Conservation (phyloP, 805 yeast genomes). For the Lipomyces lipofer region DNA sequence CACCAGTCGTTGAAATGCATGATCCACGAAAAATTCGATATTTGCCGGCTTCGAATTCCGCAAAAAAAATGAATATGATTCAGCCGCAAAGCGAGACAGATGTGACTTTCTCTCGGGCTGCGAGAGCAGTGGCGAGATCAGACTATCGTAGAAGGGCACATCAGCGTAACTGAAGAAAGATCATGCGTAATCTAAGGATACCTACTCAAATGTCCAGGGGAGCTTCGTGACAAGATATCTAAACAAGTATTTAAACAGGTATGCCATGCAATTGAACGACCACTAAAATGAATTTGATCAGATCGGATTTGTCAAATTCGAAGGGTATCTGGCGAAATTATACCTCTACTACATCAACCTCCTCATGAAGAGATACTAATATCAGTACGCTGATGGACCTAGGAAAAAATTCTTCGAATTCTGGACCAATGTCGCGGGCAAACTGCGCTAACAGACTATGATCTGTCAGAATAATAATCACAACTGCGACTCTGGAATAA, state of each 20-base stretch:
- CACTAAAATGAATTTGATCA: constrained; percentile 39
- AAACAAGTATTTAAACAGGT: constrained; percentile 82
- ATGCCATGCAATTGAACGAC: constrained; percentile 82
- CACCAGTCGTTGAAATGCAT: constrained; percentile 39
- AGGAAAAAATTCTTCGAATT: constrained; percentile 71
- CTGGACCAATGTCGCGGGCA: constrained; percentile 89
- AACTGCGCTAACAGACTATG: constrained; percentile 66
- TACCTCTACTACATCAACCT: constrained; percentile 61
- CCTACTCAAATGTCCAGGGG: constrained; percentile 63
- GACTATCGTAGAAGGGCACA: constrained; percentile 5
- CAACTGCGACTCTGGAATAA: background rate
- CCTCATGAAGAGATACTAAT: constrained; percentile 54
- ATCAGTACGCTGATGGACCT: constrained; percentile 54
- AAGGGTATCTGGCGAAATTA: background rate
- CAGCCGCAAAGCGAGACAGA: constrained; percentile 81
- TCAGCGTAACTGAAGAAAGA: background rate
- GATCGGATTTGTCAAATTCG: background rate
- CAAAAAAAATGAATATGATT: constrained; percentile 80
- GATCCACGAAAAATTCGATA: constrained; percentile 49
- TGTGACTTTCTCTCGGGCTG: constrained; percentile 56
- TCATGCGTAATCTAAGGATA: constrained; percentile 64
- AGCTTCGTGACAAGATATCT: constrained; percentile 62
- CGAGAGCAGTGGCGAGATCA: constrained; percentile 44
- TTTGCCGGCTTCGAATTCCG: constrained; percentile 60
- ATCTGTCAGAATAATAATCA: constrained; percentile 21